Base-by-base conservation (phyloP, 1,284 basidiomycete species). In the Spongispora temasekensis region DNA sequence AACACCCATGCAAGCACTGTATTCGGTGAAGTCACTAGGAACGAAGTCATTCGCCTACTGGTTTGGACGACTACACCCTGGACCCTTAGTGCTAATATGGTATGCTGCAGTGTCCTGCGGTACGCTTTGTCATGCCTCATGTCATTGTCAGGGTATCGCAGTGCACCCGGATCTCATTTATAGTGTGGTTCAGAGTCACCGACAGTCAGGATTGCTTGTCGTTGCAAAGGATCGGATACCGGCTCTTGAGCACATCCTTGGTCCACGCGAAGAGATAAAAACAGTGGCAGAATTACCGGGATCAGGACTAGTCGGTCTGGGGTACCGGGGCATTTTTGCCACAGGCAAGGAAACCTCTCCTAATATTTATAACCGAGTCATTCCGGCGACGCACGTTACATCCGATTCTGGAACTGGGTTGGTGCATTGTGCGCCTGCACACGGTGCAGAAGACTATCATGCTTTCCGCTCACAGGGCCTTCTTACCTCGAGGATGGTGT, bases 1-100 rank as follows among this genome's bases (percentile, higher is more conserved):
- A 27, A 61, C 59, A 50, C 25, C 53, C 32, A 55, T 19, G 34
- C 71, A 64, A 67, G 64, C 34, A 50, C 66, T 30, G 35, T 35
- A 44, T 35, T 56, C 28, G 52, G 25, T 46, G 58, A 58, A 19
- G 55, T 68, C n/a, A 62, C 71, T 15, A 57, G 68, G 7, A 56
- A 64, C 7, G 66, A 73, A 19, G 30, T 54, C 13, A 74, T 90
- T 4, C 81, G 83, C 21, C 68, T 97, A 12, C 79, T 95, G 32
- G 91, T 98, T n/a, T 99, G 97, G 97, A 99, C 97, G 2, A 99
- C 97, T 0, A 99, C 97, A 0, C 94, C 97, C 0, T 99, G 97
- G 97, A 98, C 94, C 8, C 78, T 99, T 52, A 94, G 94, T 2
- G 94, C 94, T 1, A 99, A 99, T 71, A 95, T 97, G 90, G 94